phyloP scores from a whole-genome alignment of 148 eudicot genomes.

The Polygonum aviculare region DNA sequence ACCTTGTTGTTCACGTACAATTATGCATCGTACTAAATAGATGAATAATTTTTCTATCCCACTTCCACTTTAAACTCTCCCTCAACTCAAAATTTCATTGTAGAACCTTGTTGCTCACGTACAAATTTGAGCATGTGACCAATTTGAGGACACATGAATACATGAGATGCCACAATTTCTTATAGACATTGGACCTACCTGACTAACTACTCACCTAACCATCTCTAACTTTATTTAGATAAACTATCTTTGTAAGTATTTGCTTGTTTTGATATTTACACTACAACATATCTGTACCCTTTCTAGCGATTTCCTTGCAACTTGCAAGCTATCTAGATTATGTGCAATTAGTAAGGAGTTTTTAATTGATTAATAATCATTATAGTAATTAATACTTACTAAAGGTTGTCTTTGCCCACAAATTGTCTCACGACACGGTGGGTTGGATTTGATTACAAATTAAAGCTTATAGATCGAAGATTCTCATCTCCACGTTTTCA shows the following conservation, averaged over 20 bases:
- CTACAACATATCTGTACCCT: not conserved
- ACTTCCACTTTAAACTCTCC: not conserved
- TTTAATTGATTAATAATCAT: not conserved
- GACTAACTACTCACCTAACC: not conserved
- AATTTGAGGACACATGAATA: not conserved
- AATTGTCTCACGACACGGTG: not conserved
- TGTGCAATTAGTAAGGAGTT: not conserved
- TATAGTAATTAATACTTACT: not conserved
- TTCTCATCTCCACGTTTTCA: too few species aligned
- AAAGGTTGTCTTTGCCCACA: not conserved
- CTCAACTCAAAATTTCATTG: too few species aligned
- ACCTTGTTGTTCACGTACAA: too few species aligned
- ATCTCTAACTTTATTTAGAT: not conserved
- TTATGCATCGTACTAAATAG: not conserved
- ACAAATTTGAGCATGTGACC: not conserved
- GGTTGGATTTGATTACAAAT: not conserved
- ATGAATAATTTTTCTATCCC: not conserved
- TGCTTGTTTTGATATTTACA: not conserved
- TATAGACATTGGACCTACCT: not conserved
- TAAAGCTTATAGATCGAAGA: not conserved
- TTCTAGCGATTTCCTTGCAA: not conserved
- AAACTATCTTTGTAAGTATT: not conserved
- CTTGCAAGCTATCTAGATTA: not conserved
- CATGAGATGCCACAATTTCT: not conserved
- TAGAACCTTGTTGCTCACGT: not conserved